A percentile compares a stretch with the other conserved stretches of the same genome.
Conservation (phyloP, 176 grass and related monocot genomes). For the Ensete ventricosum region DNA sequence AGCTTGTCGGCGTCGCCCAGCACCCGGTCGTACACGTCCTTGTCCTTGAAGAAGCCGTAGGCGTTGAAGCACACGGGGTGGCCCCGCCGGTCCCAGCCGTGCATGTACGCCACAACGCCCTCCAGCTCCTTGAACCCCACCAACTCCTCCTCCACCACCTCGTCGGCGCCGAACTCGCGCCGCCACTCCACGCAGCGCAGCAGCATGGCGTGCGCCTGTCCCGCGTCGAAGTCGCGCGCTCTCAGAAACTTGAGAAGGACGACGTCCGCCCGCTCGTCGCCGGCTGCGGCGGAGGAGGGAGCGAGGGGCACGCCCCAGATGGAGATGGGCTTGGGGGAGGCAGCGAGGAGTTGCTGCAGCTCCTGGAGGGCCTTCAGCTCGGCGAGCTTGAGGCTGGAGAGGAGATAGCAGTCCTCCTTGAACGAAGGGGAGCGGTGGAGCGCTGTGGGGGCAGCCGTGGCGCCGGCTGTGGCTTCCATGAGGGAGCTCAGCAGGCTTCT, state of each 20-base stretch:
- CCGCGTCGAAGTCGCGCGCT: too few species aligned
- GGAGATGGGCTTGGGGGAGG: slow-evolving; percentile 45
- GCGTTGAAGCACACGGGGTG: too few species aligned
- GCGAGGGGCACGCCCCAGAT: slow-evolving; percentile 72
- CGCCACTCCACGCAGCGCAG: slow-evolving; percentile 59
- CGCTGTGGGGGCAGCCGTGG: slow-evolving; percentile 10
- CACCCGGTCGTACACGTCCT: slow-evolving; percentile 59
- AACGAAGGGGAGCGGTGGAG: slow-evolving; percentile 53
- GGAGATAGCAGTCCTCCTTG: slow-evolving; percentile 86
- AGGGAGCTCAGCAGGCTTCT: slow-evolving; percentile 66
- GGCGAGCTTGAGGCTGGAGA: slow-evolving; percentile 43
- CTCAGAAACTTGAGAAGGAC: too few species aligned
- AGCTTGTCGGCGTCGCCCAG: slow-evolving; percentile 55
- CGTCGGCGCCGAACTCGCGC: slow-evolving; percentile 61
- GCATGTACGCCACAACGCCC: too few species aligned
- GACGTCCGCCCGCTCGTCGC: too few species aligned
- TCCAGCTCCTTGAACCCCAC: too few species aligned
- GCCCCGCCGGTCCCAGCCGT: too few species aligned
- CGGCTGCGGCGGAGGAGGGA: background rate
- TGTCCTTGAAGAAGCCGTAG: slow-evolving; percentile 46
- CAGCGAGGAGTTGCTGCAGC: slow-evolving; percentile 47
- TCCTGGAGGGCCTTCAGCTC: slow-evolving; percentile 69
- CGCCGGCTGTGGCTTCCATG: slow-evolving; percentile 37
- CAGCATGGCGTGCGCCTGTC: too few species aligned
- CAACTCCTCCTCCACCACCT: slow-evolving; percentile 22